These are phyloP conservation scores for Pseudopyrenochaeta lycopersici DNA, from an alignment of 2,329 filamentous ascomycete genomes.

Conservation along the genomic window DNA sequence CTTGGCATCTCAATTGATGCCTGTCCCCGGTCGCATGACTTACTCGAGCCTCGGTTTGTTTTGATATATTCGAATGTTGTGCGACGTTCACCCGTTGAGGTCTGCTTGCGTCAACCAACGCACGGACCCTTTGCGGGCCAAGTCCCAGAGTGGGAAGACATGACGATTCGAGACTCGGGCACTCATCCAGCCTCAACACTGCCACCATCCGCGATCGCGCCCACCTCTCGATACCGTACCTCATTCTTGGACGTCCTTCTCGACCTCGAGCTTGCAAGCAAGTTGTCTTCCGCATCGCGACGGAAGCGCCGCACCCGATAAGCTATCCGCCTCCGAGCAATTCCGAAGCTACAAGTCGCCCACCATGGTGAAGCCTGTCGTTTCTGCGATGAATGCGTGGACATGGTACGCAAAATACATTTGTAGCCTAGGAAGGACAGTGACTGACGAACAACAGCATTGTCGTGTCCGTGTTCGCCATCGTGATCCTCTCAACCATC, in stretches of 20 bases:
- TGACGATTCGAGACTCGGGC: slow-evolving; percentile 17
- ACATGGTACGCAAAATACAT: slow-evolving; percentile 74
- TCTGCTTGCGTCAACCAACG: background rate
- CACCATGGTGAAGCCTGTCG: slow-evolving; percentile 95
- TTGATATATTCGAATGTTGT: too few relatives aligned
- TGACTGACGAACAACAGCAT: slow-evolving; percentile 64
- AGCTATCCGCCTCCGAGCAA: slow-evolving; percentile 19
- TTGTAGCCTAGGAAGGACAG: background rate
- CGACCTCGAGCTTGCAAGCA: background rate
- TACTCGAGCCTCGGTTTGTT: too few relatives aligned
- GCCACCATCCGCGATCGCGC: slow-evolving; percentile 6
- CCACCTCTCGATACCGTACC: background rate
- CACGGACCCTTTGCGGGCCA: background rate
- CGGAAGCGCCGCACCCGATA: slow-evolving; percentile 17
- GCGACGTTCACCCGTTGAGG: background rate
- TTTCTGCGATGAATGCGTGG: slow-evolving; percentile 92
- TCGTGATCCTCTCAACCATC: slow-evolving; percentile 71
- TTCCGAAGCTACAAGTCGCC: slow-evolving; percentile 20
- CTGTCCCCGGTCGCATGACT: too few relatives aligned
- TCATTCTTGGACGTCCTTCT: background rate
- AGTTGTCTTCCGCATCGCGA: background rate
- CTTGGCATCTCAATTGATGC: too few relatives aligned
- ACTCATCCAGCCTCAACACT: slow-evolving; percentile 9
- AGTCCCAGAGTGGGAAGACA: slow-evolving; percentile 16
- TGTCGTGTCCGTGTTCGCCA: slow-evolving; percentile 70